These are phyloP conservation scores for Amauroascus verrucosus DNA, from an alignment of 2,329 filamentous ascomycete species.

Conservation along the genomic window DNA sequence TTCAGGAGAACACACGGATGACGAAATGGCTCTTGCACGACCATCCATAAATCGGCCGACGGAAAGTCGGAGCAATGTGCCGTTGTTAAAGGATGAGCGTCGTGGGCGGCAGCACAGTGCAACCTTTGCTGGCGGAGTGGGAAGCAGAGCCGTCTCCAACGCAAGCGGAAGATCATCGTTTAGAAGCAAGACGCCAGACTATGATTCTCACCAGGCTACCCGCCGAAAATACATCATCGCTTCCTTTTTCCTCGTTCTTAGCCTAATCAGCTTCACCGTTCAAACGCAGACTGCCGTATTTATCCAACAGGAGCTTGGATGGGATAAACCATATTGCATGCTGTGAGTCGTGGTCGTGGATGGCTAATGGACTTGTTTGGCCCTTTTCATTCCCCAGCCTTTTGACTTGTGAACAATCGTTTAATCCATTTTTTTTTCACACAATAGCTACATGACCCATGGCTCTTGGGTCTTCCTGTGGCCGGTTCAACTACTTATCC, in stretches of 20 bases:
- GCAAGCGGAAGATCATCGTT: slow-evolving; percentile 55
- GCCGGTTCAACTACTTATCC: slow-evolving; percentile 69
- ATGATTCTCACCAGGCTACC: slow-evolving; percentile 54
- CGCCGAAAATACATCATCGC: slow-evolving; percentile 80
- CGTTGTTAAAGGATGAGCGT: slow-evolving; percentile 43
- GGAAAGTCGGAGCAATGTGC: slow-evolving; percentile 43
- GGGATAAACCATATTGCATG: slow-evolving; percentile 99
- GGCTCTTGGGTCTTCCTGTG: slow-evolving; percentile 86
- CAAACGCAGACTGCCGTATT: slow-evolving; percentile 95
- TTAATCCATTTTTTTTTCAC: slow-evolving; percentile 11
- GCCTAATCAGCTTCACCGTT: slow-evolving; percentile 76
- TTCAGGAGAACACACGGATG: slow-evolving; percentile 30
- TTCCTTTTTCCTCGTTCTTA: slow-evolving; percentile 69
- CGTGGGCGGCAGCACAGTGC: slow-evolving; percentile 30
- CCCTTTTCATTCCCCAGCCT: background rate
- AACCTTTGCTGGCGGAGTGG: slow-evolving; percentile 24
- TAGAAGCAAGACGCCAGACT: slow-evolving; percentile 65
- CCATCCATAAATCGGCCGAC: slow-evolving; percentile 40
- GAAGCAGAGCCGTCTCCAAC: slow-evolving; percentile 30
- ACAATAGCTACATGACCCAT: slow-evolving; percentile 67
- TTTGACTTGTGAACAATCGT: slow-evolving; percentile 3
- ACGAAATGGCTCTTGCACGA: slow-evolving; percentile 38
- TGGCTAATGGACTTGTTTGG: background rate
- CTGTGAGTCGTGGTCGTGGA: slow-evolving; percentile 48
- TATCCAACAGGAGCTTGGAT: slow-evolving; percentile 82